Evolutionary conservation across 805 yeast species (phyloP).

Genomic region (Nakazawaea wickerhamii): DNA sequence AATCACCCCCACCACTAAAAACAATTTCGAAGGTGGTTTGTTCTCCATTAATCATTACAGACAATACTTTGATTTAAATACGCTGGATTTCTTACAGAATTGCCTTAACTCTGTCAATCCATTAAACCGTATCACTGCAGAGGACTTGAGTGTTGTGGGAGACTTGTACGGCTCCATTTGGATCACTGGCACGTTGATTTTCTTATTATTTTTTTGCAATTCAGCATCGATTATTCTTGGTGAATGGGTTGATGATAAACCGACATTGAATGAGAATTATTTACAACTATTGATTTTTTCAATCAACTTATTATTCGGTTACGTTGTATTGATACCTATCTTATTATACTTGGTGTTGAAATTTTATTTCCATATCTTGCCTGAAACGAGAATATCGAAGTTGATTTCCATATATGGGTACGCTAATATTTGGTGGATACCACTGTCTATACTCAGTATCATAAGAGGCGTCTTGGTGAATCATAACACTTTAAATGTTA

Average conservation of each 20-base stretch:
- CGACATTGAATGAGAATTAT: slow-evolving; percentile 39
- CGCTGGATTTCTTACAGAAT: slow-evolving; percentile 52
- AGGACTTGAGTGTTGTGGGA: slow-evolving; percentile 36
- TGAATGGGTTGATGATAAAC: slow-evolving; percentile 39
- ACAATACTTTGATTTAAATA: slow-evolving; percentile 64
- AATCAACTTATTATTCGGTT: slow-evolving; percentile 68
- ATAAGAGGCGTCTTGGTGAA: slow-evolving; percentile 50
- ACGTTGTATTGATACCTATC: slow-evolving; percentile 62
- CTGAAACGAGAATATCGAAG: slow-evolving; percentile 47
- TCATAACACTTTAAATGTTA: slow-evolving; percentile 35
- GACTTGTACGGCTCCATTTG: slow-evolving; percentile 89
- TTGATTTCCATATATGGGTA: slow-evolving; percentile 79
- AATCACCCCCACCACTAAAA: background rate
- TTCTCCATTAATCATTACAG: slow-evolving; percentile 57
- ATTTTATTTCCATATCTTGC: slow-evolving; percentile 48
- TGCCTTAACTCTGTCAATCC: slow-evolving; percentile 57
- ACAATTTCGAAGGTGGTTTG: slow-evolving; percentile 35
- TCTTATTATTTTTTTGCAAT: slow-evolving; percentile 68
- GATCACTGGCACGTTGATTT: slow-evolving; percentile 80
- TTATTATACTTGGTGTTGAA: slow-evolving; percentile 45
- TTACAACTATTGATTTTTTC: slow-evolving; percentile 64
- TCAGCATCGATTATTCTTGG: slow-evolving; percentile 64
- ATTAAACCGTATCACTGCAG: slow-evolving; percentile 25
- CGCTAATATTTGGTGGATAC: slow-evolving; percentile 80
- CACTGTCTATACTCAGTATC: slow-evolving; percentile 60